Evolutionary conservation across 257 asterid genomes (phyloP), one percentile per base, ranked within the genome.

Genomic region (Gentiana straminea): DNA sequence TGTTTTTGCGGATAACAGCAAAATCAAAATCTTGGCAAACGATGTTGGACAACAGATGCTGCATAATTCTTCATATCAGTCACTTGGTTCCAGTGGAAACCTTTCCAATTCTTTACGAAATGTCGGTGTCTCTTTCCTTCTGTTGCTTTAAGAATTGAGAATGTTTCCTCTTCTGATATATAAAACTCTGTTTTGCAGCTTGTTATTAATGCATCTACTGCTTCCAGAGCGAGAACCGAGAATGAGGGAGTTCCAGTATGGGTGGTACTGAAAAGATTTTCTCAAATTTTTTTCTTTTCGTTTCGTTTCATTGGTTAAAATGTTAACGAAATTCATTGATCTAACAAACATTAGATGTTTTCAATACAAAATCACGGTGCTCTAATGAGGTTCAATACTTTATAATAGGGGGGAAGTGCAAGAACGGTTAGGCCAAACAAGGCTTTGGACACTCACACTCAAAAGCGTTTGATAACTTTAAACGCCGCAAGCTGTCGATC

Each of bases 21-120:
- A 51, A 72, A 75, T 84, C 64, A 84, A 84, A 77, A 79, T 86
- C 71, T 78, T 86, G 76, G 91, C 77, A 35, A 78, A 78, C 51
- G 78, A 74, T 38, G 50, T 10, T 47, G 85, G 92, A 35, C 63
- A 47, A 50, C 65, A 58, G 63, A 54, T 76, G 83, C 79, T 87
- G 68, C 84, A 64, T 52, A 54, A 64, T 62, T 67, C 73, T 6
- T 15, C 49, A 36, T 33, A 13, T 41, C 61, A 33, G 43, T 54
- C 70, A 8, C 45, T 48, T 57, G 75, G 62, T 68, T 58, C 79
- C 37, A 48, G 73, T 49, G 68, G 49, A 70, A 52, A 10, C 60
- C 52, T 68, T 11, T 57, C 73, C 1, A 76, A 77, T 41, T 57
- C 81, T 35, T 58, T 59, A 49, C 32, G 58, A 48, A 64, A 70